Base-by-base conservation (phyloP, 2,329 filamentous ascomycete species). In the Cladosporium sp. region DNA sequence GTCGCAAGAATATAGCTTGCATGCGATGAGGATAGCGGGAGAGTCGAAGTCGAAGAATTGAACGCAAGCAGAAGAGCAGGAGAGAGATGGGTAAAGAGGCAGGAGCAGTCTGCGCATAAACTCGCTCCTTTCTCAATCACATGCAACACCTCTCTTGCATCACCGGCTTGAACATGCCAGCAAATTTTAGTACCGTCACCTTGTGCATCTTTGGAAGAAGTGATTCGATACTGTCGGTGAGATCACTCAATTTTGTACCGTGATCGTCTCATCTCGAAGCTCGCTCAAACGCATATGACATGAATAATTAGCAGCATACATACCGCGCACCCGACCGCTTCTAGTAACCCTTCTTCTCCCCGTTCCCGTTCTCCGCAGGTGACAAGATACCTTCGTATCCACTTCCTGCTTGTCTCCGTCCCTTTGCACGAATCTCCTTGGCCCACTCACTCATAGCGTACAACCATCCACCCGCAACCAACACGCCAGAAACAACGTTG, bases 391-490 rank as follows among this genome's bases (percentile, higher is more conserved):
- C 48, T 8, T 65, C 63, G 26, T 65, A 65, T 18, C 49, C 48
- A 25, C 53, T 53, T 14, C 43, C 30, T 21, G 54, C 36, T 28
- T 59, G 57, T 28, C 63, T 59, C 49, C 58, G 46, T 26, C 63
- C 63, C 28, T 58, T 39, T 16, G 57, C 32, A 11, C 63, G 57
- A 25, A 65, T 53, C n/a, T 88, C 86, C 30, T 77, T 74, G 1
- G 84, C 80, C 91, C 92, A 97, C 69, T 94, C 91, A 58, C 83
- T 88, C 69, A 99, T 82, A 70, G 93, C 92, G 78, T 91, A 98
- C 59, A 91, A 85, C 95, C 95, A 99, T 69, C 96, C 92, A 2
- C 93, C 93, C 0, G 94, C 92, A 5, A 99, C 95, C 69, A 99
- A 82, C 23, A 97, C 92, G 16, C 95, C 95, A 67, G 88, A 91